Conservation (phyloP, 495 filamentous ascomycete species). For the Zalerion maritima region DNA sequence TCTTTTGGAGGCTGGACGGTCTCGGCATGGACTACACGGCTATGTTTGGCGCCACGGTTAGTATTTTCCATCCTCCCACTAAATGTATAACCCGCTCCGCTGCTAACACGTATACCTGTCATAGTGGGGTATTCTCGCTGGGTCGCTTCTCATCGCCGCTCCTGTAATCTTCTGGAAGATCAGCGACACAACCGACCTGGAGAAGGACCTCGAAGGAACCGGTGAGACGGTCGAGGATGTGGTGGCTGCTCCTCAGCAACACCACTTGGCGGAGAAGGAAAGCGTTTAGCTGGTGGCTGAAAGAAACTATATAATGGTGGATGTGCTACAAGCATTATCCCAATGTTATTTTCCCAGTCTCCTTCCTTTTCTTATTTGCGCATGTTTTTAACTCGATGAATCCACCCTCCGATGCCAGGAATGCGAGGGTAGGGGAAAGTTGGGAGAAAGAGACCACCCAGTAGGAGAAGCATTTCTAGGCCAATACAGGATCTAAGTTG, state of each 20-base stretch:
- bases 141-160: slow-evolving; percentile 55
- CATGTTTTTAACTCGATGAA: too few species aligned
- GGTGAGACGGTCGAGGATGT: slow-evolving; percentile 67
- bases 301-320: too few species aligned
- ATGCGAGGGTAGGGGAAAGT: too few species aligned
- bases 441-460: too few species aligned
- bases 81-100: not conserved
- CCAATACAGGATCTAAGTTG: too few species aligned
- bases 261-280: slow-evolving; percentile 3
- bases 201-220: slow-evolving; percentile 69
- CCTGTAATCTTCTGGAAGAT: slow-evolving; percentile 71
- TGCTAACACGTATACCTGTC: slow-evolving; percentile 23
- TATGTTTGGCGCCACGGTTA: slow-evolving; percentile 37
- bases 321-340: too few species aligned
- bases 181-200: slow-evolving; percentile 53
- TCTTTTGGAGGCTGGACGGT: slow-evolving; percentile 69
- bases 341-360: too few species aligned
- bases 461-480: too few species aligned
- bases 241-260: too few species aligned
- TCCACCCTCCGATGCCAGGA: too few species aligned
- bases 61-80: slow-evolving; percentile 4
- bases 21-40: slow-evolving; percentile 46
- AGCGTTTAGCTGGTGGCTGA: slow-evolving; percentile 6
- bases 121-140: slow-evolving; percentile 61
- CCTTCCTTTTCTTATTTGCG: too few species aligned